phyloP scores from a whole-genome alignment of 2,329 filamentous ascomycete species.

The Pochonia chlamydosporia region DNA sequence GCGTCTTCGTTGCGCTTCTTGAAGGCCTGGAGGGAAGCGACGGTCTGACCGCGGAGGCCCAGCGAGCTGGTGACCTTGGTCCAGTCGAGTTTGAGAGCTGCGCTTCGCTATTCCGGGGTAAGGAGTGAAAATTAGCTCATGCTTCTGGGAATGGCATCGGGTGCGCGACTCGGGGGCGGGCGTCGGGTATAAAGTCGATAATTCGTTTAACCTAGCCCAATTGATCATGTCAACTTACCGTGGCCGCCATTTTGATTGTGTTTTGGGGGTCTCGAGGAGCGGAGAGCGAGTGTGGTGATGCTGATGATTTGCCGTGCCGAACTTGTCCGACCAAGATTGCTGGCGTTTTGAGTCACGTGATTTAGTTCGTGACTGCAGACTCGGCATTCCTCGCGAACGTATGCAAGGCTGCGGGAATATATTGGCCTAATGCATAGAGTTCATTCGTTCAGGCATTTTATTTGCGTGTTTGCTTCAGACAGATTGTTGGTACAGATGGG shows the following conservation, averaged over 20 bases:
- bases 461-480: no score
- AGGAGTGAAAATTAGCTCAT: conserved; percentile 50
- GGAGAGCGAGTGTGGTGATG: conserved; percentile 43
- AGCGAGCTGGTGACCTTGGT: conserved; percentile 89
- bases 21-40: conserved; percentile 85
- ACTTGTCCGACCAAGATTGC: conserved; percentile 27
- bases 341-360: conserved; percentile 27
- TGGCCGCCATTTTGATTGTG: conserved; percentile 56
- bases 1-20: conserved; percentile 99
- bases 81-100: conserved; percentile 99
- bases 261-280: conserved; percentile 39
- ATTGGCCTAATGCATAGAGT: no score
- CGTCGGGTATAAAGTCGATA: not conserved
- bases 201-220: not conserved
- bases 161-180: not conserved
- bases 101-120: conserved; percentile 68
- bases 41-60: conserved; percentile 92
- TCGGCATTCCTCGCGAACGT: no score
- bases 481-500: no score
- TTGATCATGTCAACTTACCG: conserved; percentile 46
- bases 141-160: conserved; percentile 2
- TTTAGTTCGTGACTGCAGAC: not conserved
- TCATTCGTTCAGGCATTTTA: no score
- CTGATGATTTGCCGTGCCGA: conserved; percentile 42
- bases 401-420: no score